A percentile compares a stretch with the other conserved stretches of the same genome.
Conservation (phyloP, 306 rosid species). For the Elaeagnus macrophylla region DNA sequence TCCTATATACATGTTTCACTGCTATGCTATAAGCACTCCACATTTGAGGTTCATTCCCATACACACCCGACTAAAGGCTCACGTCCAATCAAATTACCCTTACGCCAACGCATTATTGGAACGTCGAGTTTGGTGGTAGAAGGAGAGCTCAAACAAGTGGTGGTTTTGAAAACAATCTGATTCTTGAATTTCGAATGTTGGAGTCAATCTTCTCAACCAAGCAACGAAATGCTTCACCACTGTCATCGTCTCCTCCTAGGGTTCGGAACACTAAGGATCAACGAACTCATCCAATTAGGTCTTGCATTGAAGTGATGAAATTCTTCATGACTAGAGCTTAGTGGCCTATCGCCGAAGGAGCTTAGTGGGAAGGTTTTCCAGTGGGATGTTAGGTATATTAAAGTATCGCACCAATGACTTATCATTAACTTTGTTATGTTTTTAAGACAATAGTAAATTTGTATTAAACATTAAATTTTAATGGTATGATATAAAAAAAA, state of each 20-base stretch:
- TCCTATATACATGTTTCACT: constrained; percentile 57
- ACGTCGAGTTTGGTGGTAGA: constrained; percentile 24
- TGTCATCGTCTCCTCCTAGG: constrained; percentile 37
- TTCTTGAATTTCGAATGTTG: constrained; percentile 63
- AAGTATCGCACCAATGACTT: no score
- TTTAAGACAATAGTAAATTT: no score
- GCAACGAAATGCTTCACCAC: constrained; percentile 38
- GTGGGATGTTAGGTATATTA: no score
- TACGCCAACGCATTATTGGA: constrained; percentile 79
- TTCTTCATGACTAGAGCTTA: not conserved
- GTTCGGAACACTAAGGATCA: constrained; percentile 57
- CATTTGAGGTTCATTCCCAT: constrained; percentile 96
- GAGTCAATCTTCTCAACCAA: constrained; percentile 69
- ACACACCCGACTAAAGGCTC: constrained; percentile 81
- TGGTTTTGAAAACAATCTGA: constrained; percentile 46
- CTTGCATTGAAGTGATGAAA: constrained; percentile 43
- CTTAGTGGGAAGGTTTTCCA: no score
- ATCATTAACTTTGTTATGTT: no score
- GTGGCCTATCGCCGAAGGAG: not conserved
- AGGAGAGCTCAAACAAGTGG: constrained; percentile 33
- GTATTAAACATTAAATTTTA: no score
- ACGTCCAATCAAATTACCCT: constrained; percentile 76
- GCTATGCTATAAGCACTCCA: constrained; percentile 90
- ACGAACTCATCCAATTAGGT: constrained; percentile 69
- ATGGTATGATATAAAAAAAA: no score